A percentile compares a stretch with the other conserved stretches of the same genome.
These are phyloP conservation scores for Trypanosoma melophagium DNA, from an alignment of 208 protist species.

Conservation along the genomic window DNA sequence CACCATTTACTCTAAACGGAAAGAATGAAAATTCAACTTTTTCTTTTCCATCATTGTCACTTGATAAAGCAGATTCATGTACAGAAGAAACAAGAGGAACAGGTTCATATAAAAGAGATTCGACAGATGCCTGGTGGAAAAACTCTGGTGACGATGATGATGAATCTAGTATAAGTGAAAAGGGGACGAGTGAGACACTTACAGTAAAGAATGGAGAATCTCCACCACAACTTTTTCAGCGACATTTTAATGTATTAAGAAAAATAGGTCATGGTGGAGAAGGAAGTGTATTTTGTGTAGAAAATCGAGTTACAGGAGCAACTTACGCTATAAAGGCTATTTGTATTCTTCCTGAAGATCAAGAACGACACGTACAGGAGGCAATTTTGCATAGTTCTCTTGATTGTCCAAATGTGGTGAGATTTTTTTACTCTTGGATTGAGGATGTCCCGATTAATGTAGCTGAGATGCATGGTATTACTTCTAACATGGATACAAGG, in stretches of 20 bases:
- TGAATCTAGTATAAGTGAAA: constrained; percentile 3
- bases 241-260: constrained; percentile 68
- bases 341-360: constrained; percentile 61
- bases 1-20: neutral
- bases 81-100: neutral
- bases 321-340: constrained; percentile 84
- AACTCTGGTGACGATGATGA: constrained; percentile 18
- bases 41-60: too few relatives aligned
- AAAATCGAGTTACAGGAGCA: constrained; percentile 67
- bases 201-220: neutral
- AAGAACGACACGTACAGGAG: constrained; percentile 59
- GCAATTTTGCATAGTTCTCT: constrained; percentile 82
- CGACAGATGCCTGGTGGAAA: constrained; percentile 27
- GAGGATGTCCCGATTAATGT: constrained; percentile 52
- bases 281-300: constrained; percentile 78
- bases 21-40: too few relatives aligned
- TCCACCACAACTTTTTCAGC: constrained; percentile 55
- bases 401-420: constrained; percentile 78
- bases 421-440: constrained; percentile 87
- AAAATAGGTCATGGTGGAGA: constrained; percentile 77
- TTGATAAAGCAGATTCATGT: neutral
- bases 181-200: neutral
- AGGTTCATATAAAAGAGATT: too few relatives aligned
- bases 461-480: constrained; percentile 50
- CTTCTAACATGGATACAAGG: constrained; percentile 48